Conservation (phyloP, 2,329 filamentous ascomycete species). For the Cladophialophora psammophila region DNA sequence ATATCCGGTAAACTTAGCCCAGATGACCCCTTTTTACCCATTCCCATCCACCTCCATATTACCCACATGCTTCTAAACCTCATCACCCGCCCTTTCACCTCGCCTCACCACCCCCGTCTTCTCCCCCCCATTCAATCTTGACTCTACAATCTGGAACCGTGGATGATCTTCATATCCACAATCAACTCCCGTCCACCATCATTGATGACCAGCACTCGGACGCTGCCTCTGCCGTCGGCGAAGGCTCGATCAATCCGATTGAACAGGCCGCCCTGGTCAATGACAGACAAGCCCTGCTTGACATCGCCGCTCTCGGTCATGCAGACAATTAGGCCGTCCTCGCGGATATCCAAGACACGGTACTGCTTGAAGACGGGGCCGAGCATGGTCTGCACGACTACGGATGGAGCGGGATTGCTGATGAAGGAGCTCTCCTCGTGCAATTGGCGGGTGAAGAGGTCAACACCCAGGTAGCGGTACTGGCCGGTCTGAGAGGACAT, state of each 20-base stretch:
- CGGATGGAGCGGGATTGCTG: slow-evolving; percentile 94
- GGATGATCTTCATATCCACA: slow-evolving; percentile 98
- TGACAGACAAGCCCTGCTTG: slow-evolving; percentile 93
- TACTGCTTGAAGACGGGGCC: slow-evolving; percentile 99
- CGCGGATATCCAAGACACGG: slow-evolving; percentile 96
- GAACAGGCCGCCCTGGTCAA: slow-evolving; percentile 93
- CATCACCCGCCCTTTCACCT: background rate
- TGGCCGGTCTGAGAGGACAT: slow-evolving; percentile 97
- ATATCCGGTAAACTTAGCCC: slow-evolving; percentile 10
- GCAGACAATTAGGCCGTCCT: slow-evolving; percentile 81
- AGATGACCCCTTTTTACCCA: slow-evolving; percentile 2
- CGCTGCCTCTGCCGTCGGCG: slow-evolving; percentile 87
- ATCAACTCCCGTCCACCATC: slow-evolving; percentile 92
- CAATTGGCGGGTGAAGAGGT: slow-evolving; percentile 99
- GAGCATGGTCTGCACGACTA: slow-evolving; percentile 99
- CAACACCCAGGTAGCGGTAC: slow-evolving; percentile 99
- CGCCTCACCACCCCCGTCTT: background rate
- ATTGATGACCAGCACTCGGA: slow-evolving; percentile 94
- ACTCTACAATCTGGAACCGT: slow-evolving; percentile 70
- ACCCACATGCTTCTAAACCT: background rate
- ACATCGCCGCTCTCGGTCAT: slow-evolving; percentile 99
- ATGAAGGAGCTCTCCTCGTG: slow-evolving; percentile 99
- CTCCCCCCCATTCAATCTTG: background rate
- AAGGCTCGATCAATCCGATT: slow-evolving; percentile 82
- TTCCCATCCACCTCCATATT: background rate